Evolutionary conservation across 2,329 filamentous ascomycete genomes (phyloP), one percentile per base, ranked within the genome.

Genomic region (Lanzia echinophila): DNA sequence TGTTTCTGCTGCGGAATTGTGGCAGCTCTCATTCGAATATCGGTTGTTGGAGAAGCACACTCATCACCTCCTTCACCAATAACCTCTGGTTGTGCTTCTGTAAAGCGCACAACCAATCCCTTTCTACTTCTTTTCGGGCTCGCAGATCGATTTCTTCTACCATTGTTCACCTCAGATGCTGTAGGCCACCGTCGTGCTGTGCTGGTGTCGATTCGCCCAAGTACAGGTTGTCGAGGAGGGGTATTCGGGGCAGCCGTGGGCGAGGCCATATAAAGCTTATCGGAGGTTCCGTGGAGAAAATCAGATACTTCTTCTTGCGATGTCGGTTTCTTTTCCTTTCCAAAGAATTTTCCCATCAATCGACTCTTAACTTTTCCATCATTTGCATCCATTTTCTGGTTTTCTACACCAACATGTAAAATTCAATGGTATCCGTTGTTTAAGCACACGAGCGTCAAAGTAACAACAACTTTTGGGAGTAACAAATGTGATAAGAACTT

Each of bases 21-120:
- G n/a, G 65, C 55, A 32, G 64, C 55, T 48, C 61, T 60, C 61
- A 68, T 74, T 69, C 79, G 84, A 52, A 96, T 85, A 66, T 94
- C 87, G 19, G 88, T 83, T 34, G 54, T 53, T 44, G 56, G 56
- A 6, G 44, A 43, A 15, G 52, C 50, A 52, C 87, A 86, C 69
- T 96, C 90, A 65, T 96, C 92, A 33, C 92, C 92, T 55, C 92
- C 92, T 69, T 92, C 86, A 45, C 92, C 92, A 65, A 97, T 96
- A 58, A 96, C 71, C 45, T 90, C 86, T 6, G 91, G 90, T 52
- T 79, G 76, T 10, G 78, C 79, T 61, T 88, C 82, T 50, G 79
- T 79, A 64, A 96, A 96, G 53, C 77, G 81, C 34, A 96, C 91
- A 4, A 74, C 74, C 57, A 94, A 73, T 10, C 86, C 86, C 69